Conservation (phyloP, 2,329 filamentous ascomycete genomes). For the Dactylellina cionopaga region DNA sequence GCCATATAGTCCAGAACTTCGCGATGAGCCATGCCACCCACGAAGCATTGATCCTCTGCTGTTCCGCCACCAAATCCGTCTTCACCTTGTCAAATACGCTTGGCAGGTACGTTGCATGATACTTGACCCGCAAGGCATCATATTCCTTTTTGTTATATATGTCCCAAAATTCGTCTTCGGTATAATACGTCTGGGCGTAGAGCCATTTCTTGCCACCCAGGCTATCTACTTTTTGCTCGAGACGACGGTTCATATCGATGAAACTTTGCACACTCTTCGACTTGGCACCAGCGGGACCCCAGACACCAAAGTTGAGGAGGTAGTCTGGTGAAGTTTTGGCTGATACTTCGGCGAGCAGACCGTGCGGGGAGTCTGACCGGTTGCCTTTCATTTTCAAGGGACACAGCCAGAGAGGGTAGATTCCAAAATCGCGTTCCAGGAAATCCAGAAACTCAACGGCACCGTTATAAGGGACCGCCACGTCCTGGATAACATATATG, state of each 20-base stretch:
- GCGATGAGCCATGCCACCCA: slow-evolving; percentile 58
- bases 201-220: slow-evolving; percentile 75
- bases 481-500: slow-evolving; percentile 52
- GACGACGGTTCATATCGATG: slow-evolving; percentile 67
- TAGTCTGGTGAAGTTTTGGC: slow-evolving; percentile 57
- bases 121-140: slow-evolving; percentile 68
- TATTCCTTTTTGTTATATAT: slow-evolving; percentile 72
- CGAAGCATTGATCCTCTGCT: slow-evolving; percentile 60
- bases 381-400: slow-evolving; percentile 65
- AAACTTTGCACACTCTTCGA: slow-evolving; percentile 63
- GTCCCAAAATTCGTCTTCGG: slow-evolving; percentile 74
- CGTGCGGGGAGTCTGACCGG: slow-evolving; percentile 62
- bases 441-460: slow-evolving; percentile 58
- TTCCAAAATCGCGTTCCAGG: slow-evolving; percentile 63
- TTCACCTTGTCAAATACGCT: slow-evolving; percentile 76
- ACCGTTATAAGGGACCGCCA: slow-evolving; percentile 40
- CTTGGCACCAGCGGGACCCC: slow-evolving; percentile 64
- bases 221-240: slow-evolving; percentile 70
- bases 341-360: slow-evolving; percentile 63
- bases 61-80: slow-evolving; percentile 61
- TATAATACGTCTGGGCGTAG: slow-evolving; percentile 76
- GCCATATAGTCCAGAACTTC: slow-evolving; percentile 63
- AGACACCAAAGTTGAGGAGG: slow-evolving; percentile 72
- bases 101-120: slow-evolving; percentile 69
- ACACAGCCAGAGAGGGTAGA: slow-evolving; percentile 70